Evolutionary conservation across 805 yeast species (phyloP), one percentile per base, ranked within the genome.

Genomic region (Ogataea minuta): DNA sequence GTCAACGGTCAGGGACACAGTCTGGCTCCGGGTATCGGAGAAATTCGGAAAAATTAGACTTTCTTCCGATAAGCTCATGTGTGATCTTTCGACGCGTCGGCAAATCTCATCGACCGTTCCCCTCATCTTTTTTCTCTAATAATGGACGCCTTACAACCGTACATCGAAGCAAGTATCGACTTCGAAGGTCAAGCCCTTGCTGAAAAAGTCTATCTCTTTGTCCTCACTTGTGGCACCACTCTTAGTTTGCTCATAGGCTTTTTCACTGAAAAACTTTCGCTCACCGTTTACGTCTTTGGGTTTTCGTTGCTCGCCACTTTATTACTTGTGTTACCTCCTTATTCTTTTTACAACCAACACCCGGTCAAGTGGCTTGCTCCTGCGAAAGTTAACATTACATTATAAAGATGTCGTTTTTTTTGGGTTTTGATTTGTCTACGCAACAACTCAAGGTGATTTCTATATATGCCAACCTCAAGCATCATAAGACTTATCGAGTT

Each of bases 361-460:
- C 76, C 75, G 23, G 62, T 70, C 19, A 58, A 55, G 49, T 82
- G 81, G 77, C 66, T 75, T 24, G 9, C 31, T 11, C 34, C 43
- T 30, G 23, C 27, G 16, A 17, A 36, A 26, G 43, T 44, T 31
- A 40, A 46, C 20, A 45, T 52, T 14, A 46, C 46, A 33, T 25
- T 46, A 38, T 43, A 44, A 36, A 23, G 21, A 51, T 45, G 49
- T 59, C 54, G 28, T 53, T 70, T 20, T 80, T 63, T 54, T 61
- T 85, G 44, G 96, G 96, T 1, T 77, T 88, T 52, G 97, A 90
- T 59, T 69, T 90, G 19, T 86, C 95, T 2, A 89, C 96, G 11
- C 97, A 89, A 58, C 96, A 88, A 56, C 65, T 90, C 52, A 89
- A 89, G 60, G 74, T 85, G 31, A 72, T 88, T 29, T 81, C 82